Percentiles rank a stretch among this genome's conserved stretches.
phyloP scores from a whole-genome alignment of 116 monocot species.

The Trichopus zeylanicus region DNA sequence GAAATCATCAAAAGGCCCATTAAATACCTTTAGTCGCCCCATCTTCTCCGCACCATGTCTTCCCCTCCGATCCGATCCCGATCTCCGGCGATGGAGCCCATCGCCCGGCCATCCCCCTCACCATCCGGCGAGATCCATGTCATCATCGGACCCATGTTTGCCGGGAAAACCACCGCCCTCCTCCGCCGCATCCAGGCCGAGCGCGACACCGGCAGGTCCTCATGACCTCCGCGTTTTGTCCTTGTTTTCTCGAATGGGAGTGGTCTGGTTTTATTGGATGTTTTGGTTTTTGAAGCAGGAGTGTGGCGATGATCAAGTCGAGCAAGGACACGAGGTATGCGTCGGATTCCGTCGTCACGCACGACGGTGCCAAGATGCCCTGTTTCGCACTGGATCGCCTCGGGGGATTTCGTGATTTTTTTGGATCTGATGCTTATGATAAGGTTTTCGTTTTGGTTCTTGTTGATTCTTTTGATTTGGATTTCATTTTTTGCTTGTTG shows the following conservation, averaged over 20 bases:
- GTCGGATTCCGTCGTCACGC: slow-evolving; percentile 67
- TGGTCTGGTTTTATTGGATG: background rate
- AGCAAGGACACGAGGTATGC: slow-evolving; percentile 71
- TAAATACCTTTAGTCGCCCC: too few species aligned
- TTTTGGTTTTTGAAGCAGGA: slow-evolving; percentile 23
- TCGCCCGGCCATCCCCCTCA: background rate
- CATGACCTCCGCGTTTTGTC: background rate
- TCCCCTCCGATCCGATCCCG: background rate
- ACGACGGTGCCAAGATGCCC: slow-evolving; percentile 74
- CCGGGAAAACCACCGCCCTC: slow-evolving; percentile 91
- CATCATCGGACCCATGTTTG: slow-evolving; percentile 94
- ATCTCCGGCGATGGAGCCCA: slow-evolving; percentile 2
- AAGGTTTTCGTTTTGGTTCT: slow-evolving; percentile 24
- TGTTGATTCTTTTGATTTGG: background rate
- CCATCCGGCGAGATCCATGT: slow-evolving; percentile 59
- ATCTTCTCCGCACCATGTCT: too few species aligned
- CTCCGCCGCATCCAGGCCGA: slow-evolving; percentile 67
- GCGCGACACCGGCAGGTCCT: slow-evolving; percentile 64
- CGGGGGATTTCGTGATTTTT: slow-evolving; percentile 30
- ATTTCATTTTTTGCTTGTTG: too few species aligned
- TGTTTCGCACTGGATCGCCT: slow-evolving; percentile 68
- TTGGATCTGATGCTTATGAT: slow-evolving; percentile 65
- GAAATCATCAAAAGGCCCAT: too few species aligned
- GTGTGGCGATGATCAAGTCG: slow-evolving; percentile 71
- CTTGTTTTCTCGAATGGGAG: background rate